Conservation (phyloP, 441 rosid genomes). For the Populus tomentosa region DNA sequence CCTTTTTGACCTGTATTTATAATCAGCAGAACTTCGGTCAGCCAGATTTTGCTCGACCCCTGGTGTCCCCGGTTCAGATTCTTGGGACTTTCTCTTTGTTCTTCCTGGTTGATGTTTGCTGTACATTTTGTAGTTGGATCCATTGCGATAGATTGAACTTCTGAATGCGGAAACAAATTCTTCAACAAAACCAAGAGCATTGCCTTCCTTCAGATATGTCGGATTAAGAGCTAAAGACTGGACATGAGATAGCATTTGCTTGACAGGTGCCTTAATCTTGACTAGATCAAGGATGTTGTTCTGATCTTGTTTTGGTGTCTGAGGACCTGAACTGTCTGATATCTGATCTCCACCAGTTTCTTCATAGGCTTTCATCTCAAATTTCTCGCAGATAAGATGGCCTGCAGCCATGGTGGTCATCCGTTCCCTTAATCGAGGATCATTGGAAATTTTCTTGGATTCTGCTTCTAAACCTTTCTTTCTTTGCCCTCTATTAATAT, state of each 20-base stretch:
- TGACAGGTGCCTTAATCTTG: conserved; percentile 42
- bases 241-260: conserved; percentile 44
- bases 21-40: conserved; percentile 10
- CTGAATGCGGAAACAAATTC: conserved; percentile 59
- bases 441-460: conserved; percentile 29
- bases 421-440: conserved; percentile 28
- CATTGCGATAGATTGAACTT: conserved; percentile 46
- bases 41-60: conserved; percentile 20
- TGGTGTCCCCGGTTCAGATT: conserved; percentile 13
- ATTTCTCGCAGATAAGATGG: conserved; percentile 18
- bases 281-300: conserved; percentile 23
- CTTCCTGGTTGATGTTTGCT: conserved; percentile 25
- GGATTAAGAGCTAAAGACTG: conserved; percentile 51
- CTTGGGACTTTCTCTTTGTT: conserved; percentile 33
- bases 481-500: conserved; percentile 30
- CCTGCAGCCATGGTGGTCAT: conserved; percentile 27
- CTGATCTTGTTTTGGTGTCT: conserved; percentile 24
- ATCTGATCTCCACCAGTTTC: conserved; percentile 21
- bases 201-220: conserved; percentile 28
- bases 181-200: conserved; percentile 38
- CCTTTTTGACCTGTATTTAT: not conserved
- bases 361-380: conserved; percentile 20
- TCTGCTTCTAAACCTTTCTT: conserved; percentile 38
- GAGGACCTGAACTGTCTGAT: conserved; percentile 26
- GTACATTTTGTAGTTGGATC: conserved; percentile 29